Base-by-base conservation (phyloP, 306 rosid genomes). In the Corylus avellana region DNA sequence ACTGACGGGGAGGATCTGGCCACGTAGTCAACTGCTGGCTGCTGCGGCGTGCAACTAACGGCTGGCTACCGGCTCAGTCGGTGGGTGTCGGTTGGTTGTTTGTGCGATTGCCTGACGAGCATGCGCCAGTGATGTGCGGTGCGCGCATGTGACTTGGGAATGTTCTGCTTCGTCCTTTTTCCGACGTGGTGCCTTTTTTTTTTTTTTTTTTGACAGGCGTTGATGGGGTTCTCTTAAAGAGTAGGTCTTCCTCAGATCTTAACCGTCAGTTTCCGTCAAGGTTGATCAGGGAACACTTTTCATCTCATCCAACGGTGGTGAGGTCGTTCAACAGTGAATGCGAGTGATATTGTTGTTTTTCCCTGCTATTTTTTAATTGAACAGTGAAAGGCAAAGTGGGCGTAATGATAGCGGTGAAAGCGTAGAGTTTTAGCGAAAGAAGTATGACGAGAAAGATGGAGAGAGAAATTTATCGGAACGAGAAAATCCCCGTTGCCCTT, bases 121-220 rank as follows among this genome's bases (percentile, higher is more conserved):
- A 39, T 39, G 42, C 11, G 35, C 8, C 49, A 67, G 75, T 61
- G 49, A 51, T 58, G 75, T 55, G 73, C 64, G 82, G 78, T 56
- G 74, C 39, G 58, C 37, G 58, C 86, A 81, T 75, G 90, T 82
- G 86, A 75, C 70, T 8, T 7, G 32, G 75, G 85, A 78, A 78
- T 73, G 79, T 73, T 67, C 76, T 73, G 7, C 46, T 32, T 0
- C 8, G 0, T 22, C 0, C 44, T 61, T 53, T 14, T 27, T 37
- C 1, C 22, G 58, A 17, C 42, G 51, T 18, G 58, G 1, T 14
- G 2, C 29, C 8, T 12, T 62, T 13, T 12, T 32, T 32, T 32
- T 12, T 27, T 22, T 22, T 22, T 22, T 27, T 25, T 62, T 12
- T 1, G 12, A 22, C 8, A 11, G 16, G 66, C 27, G 20, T 59